Conservation (phyloP, 1,284 basidiomycete species). For the Takashimella tepidaria region DNA sequence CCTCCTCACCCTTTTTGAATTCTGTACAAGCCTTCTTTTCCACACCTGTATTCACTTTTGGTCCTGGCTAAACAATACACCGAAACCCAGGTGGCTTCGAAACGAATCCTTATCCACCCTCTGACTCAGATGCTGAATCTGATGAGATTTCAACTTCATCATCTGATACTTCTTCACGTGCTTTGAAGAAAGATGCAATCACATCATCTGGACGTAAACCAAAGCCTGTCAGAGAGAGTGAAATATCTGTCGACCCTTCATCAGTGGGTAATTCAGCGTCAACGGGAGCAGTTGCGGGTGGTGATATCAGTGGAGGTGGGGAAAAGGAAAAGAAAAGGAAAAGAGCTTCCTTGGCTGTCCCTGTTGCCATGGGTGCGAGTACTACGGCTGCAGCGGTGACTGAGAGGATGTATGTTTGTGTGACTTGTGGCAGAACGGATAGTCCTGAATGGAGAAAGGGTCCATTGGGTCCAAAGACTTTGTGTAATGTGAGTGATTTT, state of each 20-base stretch:
- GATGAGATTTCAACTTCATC: neutral
- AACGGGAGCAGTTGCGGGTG: neutral
- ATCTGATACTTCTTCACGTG: conserved; percentile 7
- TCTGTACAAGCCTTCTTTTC: too few relatives aligned
- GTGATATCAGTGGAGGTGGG: too few relatives aligned
- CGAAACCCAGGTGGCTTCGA: neutral
- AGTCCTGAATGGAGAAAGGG: conserved; percentile 49
- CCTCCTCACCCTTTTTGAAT: conserved; percentile 12
- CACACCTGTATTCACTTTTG: too few relatives aligned
- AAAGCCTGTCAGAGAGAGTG: neutral
- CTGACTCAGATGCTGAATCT: neutral
- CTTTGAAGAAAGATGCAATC: conserved; percentile 8
- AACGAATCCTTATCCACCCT: neutral
- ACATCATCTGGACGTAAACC: too few relatives aligned
- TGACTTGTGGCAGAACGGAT: conserved; percentile 46
- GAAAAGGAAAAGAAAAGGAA: conserved; percentile 20
- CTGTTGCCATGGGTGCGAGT: neutral
- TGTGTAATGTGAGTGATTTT: conserved; percentile 47
- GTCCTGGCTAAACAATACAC: neutral
- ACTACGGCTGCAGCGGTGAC: conserved; percentile 10
- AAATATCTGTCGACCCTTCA: neutral
- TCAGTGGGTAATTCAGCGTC: neutral
- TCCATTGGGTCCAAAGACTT: conserved; percentile 46
- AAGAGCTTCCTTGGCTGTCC: neutral
- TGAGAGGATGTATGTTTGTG: conserved; percentile 44